Conservation (phyloP, 2,329 filamentous ascomycete genomes). For the Ampelomyces quisqualis region DNA sequence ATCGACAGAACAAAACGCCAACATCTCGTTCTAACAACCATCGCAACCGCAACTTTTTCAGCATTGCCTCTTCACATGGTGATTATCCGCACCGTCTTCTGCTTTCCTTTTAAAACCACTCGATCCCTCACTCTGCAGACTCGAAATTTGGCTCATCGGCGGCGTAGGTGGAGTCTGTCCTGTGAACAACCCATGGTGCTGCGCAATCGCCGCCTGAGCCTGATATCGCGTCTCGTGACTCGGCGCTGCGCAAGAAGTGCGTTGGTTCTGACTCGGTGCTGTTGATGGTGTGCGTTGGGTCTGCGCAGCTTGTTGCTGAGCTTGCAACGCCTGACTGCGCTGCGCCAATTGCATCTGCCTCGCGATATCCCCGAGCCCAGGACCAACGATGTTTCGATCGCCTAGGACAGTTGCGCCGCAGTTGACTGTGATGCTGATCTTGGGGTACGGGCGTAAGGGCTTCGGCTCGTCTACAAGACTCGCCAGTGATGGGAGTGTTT, state of each 20-base stretch:
- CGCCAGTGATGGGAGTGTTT: slow-evolving; percentile 3
- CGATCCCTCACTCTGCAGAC: slow-evolving; percentile 21
- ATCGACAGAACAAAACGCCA: not conserved
- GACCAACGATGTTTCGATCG: slow-evolving; percentile 40
- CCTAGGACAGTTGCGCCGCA: slow-evolving; percentile 40
- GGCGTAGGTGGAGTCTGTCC: slow-evolving; percentile 19
- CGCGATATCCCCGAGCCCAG: slow-evolving; percentile 37
- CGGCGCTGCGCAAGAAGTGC: slow-evolving; percentile 6
- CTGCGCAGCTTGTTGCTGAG: slow-evolving; percentile 10
- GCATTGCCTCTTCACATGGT: slow-evolving; percentile 22
- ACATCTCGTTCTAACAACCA: not conserved
- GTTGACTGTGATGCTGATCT: slow-evolving; percentile 37
- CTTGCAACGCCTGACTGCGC: slow-evolving; percentile 22
- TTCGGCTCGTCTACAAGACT: not conserved
- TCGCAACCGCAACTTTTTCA: slow-evolving; percentile 9
- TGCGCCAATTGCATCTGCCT: slow-evolving; percentile 36
- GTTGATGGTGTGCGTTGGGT: slow-evolving; percentile 7
- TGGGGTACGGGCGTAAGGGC: slow-evolving; percentile 7
- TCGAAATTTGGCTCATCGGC: slow-evolving; percentile 34
- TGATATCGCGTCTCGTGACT: slow-evolving; percentile 8
- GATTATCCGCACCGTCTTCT: slow-evolving; percentile 16
- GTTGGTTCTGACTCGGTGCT: slow-evolving; percentile 2
- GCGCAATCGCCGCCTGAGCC: slow-evolving; percentile 8
- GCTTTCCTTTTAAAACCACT: slow-evolving; percentile 29
- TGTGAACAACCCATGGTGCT: slow-evolving; percentile 15